Conservation (phyloP, 139 green algal genomes). For the Chlorella sorokiniana region DNA sequence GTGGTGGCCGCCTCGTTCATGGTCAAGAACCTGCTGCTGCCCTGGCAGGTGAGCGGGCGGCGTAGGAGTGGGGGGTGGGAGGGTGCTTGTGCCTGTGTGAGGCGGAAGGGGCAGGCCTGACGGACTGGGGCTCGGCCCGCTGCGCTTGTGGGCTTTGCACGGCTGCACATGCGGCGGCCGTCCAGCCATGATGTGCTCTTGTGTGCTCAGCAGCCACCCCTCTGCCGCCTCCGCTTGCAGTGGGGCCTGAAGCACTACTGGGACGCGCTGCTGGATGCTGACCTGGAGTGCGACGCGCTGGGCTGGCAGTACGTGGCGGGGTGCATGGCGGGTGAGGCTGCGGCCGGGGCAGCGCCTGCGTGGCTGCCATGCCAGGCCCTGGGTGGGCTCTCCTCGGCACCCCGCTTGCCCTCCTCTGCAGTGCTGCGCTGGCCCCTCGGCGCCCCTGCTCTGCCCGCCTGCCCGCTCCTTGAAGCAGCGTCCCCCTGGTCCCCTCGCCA, state of each 20-base stretch:
- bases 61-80: not conserved
- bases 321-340: conserved; percentile 44
- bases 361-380: conserved; percentile 53
- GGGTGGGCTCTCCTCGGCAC: no score
- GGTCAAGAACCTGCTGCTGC: conserved; percentile 94
- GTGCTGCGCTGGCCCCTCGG: no score
- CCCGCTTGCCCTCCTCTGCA: no score
- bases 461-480: conserved; percentile 59
- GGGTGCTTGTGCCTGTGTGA: not conserved
- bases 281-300: conserved; percentile 89
- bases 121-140: no score
- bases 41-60: conserved; percentile 72
- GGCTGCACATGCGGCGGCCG: no score
- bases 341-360: conserved; percentile 74
- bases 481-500: no score
- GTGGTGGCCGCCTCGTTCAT: conserved; percentile 42
- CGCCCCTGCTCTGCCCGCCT: no score
- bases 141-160: no score
- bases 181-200: not conserved
- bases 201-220: not conserved
- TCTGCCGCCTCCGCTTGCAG: conserved; percentile 76
- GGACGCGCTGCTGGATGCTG: conserved; percentile 89
- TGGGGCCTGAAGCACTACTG: conserved; percentile 97
- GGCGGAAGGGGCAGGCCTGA: no score
- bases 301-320: conserved; percentile 43